Evolutionary conservation across 1,139 yeast species (phyloP).

Genomic region (Meyerozyma sp.): DNA sequence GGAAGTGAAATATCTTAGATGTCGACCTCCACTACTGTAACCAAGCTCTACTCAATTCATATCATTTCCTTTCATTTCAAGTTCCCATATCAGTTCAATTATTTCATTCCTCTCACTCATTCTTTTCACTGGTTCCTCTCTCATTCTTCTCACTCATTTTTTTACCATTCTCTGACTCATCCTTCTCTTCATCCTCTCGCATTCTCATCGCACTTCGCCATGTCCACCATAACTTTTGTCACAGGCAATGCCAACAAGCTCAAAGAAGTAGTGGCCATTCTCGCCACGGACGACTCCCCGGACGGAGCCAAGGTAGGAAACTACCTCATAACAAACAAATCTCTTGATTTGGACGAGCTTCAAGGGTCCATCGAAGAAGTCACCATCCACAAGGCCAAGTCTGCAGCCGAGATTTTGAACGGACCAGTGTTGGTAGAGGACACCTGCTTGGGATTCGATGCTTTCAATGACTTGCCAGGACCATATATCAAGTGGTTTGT

Average conservation of each 20-base stretch:
- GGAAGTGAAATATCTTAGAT: too few species aligned
- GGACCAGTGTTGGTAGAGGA: constrained; percentile 95
- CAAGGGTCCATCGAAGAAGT: constrained; percentile 88
- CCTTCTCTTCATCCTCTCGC: neutral
- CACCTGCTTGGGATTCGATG: constrained; percentile 82
- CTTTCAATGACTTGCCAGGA: constrained; percentile 82
- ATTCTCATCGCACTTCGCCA: neutral
- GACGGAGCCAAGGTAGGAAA: constrained; percentile 40
- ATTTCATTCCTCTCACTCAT: neutral
- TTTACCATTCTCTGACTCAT: neutral
- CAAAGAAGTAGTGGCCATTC: constrained; percentile 74
- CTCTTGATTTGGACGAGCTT: constrained; percentile 79
- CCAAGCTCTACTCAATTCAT: too few species aligned
- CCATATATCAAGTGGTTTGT: constrained; percentile 91
- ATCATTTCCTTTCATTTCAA: too few species aligned
- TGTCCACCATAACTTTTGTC: constrained; percentile 52
- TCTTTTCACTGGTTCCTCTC: neutral
- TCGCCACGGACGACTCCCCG: constrained; percentile 28
- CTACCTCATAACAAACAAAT: constrained; percentile 49
- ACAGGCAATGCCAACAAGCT: constrained; percentile 89
- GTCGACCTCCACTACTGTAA: too few species aligned
- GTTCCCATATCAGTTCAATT: too few species aligned
- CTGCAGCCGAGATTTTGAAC: constrained; percentile 56
- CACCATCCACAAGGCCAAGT: constrained; percentile 70
- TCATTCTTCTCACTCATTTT: too few species aligned